Percentiles rank a stretch among this genome's conserved stretches.
phyloP scores from a whole-genome alignment of 768 basidiomycete species.

The Russula compacta region DNA sequence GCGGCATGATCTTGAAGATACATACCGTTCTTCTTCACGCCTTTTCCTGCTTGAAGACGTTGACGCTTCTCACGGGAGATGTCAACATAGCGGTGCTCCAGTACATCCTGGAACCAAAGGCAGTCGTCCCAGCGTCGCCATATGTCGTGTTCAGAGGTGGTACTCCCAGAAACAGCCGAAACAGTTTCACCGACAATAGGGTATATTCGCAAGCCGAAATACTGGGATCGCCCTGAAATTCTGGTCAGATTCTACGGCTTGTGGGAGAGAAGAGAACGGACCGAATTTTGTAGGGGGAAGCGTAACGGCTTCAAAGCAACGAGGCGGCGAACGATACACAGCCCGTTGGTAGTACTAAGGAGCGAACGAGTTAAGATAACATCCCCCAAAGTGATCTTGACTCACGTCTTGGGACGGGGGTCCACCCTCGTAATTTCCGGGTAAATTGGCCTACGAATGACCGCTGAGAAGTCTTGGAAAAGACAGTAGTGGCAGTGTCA shows the following conservation, averaged over 20 bases:
- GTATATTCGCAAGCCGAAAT: slow-evolving; percentile 23
- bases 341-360: slow-evolving; percentile 24
- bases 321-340: slow-evolving; percentile 9
- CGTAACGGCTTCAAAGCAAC: slow-evolving; percentile 1
- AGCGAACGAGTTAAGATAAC: not conserved
- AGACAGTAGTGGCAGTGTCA: slow-evolving; percentile 9
- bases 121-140: slow-evolving; percentile 83
- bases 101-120: slow-evolving; percentile 58
- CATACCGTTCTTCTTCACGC: slow-evolving; percentile 61
- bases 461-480: not conserved
- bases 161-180: slow-evolving; percentile 22
- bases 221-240: slow-evolving; percentile 15
- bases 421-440: not conserved
- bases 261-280: slow-evolving; percentile 1
- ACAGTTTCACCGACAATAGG: slow-evolving; percentile 15
- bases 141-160: slow-evolving; percentile 51
- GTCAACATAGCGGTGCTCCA: slow-evolving; percentile 56
- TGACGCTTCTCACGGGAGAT: slow-evolving; percentile 59
- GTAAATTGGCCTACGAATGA: not conserved
- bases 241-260: not conserved
- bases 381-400: not conserved
- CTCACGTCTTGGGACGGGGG: slow-evolving; percentile 9
- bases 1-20: slow-evolving; percentile 67
- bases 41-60: slow-evolving; percentile 63
- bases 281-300: slow-evolving; percentile 21